Evolutionary conservation across 2,329 filamentous ascomycete species (phyloP).

Genomic region (Cladosporium halotolerans): DNA sequence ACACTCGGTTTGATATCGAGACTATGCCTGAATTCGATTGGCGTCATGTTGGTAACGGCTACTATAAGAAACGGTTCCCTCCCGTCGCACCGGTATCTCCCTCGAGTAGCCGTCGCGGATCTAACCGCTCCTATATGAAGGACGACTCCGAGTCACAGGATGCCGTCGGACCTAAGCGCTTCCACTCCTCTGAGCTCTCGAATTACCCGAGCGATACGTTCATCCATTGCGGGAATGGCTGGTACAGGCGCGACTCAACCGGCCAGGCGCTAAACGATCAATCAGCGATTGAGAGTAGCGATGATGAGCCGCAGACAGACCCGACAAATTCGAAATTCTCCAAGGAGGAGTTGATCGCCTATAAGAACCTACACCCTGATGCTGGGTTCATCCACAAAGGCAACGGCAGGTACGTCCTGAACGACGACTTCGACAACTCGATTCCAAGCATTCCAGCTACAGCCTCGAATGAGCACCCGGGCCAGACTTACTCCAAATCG

Average conservation of each 20-base stretch:
- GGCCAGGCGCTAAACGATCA: constrained; percentile 1
- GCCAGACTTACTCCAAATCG: constrained; percentile 21
- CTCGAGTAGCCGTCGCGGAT: constrained; percentile 1
- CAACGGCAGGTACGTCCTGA: constrained; percentile 12
- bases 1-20: constrained; percentile 15
- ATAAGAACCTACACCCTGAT: constrained; percentile 11
- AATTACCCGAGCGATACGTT: constrained; percentile 18
- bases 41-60: constrained; percentile 22
- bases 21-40: constrained; percentile 16
- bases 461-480: constrained; percentile 1
- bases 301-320: background rate
- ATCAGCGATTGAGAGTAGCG: constrained; percentile 6
- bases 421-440: constrained; percentile 5
- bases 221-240: constrained; percentile 22
- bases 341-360: constrained; percentile 10
- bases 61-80: constrained; percentile 17
- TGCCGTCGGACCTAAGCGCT: background rate
- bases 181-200: constrained; percentile 13
- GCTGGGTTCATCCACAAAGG: constrained; percentile 10
- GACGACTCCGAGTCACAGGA: background rate
- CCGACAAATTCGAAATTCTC: constrained; percentile 4
- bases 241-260: constrained; percentile 12
- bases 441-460: background rate
- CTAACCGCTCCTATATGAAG: constrained; percentile 3
- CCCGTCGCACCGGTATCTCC: background rate